Evolutionary conservation across 1,139 yeast genomes (phyloP).

Genomic region (Suzukiozyma palmioleophila): DNA sequence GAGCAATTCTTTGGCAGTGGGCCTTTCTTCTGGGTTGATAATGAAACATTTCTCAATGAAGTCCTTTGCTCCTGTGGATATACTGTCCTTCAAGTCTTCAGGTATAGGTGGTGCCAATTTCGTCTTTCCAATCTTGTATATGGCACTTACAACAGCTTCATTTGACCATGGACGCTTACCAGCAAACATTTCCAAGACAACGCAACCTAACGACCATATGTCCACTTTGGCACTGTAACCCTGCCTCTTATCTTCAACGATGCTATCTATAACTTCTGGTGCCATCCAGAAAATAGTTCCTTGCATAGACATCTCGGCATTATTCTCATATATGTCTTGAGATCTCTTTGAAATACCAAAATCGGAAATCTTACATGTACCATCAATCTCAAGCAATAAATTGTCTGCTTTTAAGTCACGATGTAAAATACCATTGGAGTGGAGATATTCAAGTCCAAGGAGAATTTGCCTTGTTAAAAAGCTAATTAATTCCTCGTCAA

Average conservation of each 20-base stretch:
- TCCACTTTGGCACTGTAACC: conserved; percentile 97
- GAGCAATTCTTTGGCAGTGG: conserved; percentile 74
- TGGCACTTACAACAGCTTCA: conserved; percentile 73
- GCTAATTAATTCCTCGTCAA: conserved; percentile 72
- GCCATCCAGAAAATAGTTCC: conserved; percentile 99
- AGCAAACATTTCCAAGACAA: conserved; percentile 90
- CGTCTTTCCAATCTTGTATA: conserved; percentile 68
- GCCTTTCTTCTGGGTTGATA: conserved; percentile 76
- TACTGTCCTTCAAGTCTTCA: conserved; percentile 57
- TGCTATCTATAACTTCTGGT: conserved; percentile 90
- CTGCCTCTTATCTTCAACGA: conserved; percentile 70
- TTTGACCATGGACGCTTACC: conserved; percentile 84
- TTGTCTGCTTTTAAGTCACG: conserved; percentile 97
- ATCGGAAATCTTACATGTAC: conserved; percentile 93
- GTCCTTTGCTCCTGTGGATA: conserved; percentile 60
- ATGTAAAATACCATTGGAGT: conserved; percentile 82
- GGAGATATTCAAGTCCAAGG: conserved; percentile 80
- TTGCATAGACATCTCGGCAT: conserved; percentile 96
- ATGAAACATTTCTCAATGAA: conserved; percentile 78
- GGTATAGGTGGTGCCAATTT: conserved; percentile 94
- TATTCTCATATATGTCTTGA: conserved; percentile 80
- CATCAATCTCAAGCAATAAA: conserved; percentile 81
- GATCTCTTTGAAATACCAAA: conserved; percentile 94
- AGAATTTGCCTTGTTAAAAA: conserved; percentile 78
- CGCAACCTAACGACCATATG: conserved; percentile 93